Evolutionary conservation across 257 asterid genomes (phyloP), one percentile per base, ranked within the genome.

Genomic region (Przewalskia tangutica): DNA sequence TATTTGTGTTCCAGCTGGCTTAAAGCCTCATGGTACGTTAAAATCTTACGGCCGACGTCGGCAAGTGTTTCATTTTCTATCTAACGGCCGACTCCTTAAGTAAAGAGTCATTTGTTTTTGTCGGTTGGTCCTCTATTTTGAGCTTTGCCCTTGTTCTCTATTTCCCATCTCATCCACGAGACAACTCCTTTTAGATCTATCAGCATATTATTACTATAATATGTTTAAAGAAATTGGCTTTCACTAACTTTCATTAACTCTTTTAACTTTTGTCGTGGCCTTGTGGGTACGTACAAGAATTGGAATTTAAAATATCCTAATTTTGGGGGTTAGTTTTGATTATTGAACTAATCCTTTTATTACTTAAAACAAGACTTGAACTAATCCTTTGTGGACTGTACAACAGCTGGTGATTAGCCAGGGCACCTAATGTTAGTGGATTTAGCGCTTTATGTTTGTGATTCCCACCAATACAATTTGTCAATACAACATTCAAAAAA

Each of bases 251-350:
- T 14, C 60, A 23, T 27, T 48, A 73, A 50, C 7, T 18, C 17
- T 48, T 11, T 48, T 23, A 73, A 73, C 79, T 73, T 73, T 14
- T 73, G 51, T 6, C 6, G 8, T 64, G 71, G 14, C 46, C 3
- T 46, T 11, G 7, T 48, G 44, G 4, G 18, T 50, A 51, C 6
- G 13, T 13, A 73, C 44, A 7, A 48, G 14, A 73, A 73, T 48
- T 48, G 0, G 20, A 18, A 5, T 48, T 44, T 10, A 17, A 48
- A 48, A 48, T 20, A 8, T 60, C 34, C 23, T 48, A 13, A 40
- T 73, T 73, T 73, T 12, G 12, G 78, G 60, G 79, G 1, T 48
- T 73, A 73, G 62, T 73, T 73, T 73, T 73, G 79, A 73, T 73
- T 23, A 73, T 73, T 48, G 62, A 73, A 50, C 62, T 73, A 73